These are phyloP conservation scores for Dalechampia spathulata DNA, from an alignment of 441 rosid species.

Conservation along the genomic window DNA sequence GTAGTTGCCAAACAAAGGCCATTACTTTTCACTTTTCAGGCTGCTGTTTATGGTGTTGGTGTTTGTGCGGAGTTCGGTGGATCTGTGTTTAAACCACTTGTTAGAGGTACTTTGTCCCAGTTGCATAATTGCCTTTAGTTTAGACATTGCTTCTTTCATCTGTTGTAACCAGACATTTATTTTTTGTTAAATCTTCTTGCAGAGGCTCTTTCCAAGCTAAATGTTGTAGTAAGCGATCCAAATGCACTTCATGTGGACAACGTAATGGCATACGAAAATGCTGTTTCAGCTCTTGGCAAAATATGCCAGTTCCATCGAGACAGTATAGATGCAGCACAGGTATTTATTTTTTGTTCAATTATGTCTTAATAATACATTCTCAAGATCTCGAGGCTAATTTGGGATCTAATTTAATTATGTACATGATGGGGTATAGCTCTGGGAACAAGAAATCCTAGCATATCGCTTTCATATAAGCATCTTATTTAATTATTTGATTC, in stretches of 20 bases:
- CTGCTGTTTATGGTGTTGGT: slow-evolving; percentile 98
- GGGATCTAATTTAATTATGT: background rate
- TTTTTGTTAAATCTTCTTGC: slow-evolving; percentile 12
- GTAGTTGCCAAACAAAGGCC: background rate
- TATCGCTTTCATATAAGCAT: background rate
- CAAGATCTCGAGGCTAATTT: background rate
- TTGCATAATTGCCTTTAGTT: slow-evolving; percentile 2
- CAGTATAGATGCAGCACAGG: slow-evolving; percentile 87
- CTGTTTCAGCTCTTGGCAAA: slow-evolving; percentile 98
- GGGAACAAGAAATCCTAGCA: background rate
- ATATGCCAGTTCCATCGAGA: slow-evolving; percentile 91
- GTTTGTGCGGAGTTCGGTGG: slow-evolving; percentile 98
- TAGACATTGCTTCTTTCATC: slow-evolving; percentile 12
- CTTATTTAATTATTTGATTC: background rate
- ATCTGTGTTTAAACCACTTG: slow-evolving; percentile 75
- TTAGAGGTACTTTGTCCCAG: slow-evolving; percentile 53
- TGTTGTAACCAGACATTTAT: background rate
- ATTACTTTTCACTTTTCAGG: slow-evolving; percentile 34
- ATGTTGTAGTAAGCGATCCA: slow-evolving; percentile 76
- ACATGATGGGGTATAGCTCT: background rate
- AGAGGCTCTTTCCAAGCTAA: slow-evolving; percentile 95
- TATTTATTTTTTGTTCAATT: slow-evolving; percentile 19
- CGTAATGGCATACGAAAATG: slow-evolving; percentile 98
- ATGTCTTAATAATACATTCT: background rate
- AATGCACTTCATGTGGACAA: slow-evolving; percentile 75